Percentiles rank a stretch among this genome's conserved stretches.
These are phyloP conservation scores for Globisporangium carolinianum DNA, from an alignment of 352 stramenopile genomes.

Conservation along the genomic window DNA sequence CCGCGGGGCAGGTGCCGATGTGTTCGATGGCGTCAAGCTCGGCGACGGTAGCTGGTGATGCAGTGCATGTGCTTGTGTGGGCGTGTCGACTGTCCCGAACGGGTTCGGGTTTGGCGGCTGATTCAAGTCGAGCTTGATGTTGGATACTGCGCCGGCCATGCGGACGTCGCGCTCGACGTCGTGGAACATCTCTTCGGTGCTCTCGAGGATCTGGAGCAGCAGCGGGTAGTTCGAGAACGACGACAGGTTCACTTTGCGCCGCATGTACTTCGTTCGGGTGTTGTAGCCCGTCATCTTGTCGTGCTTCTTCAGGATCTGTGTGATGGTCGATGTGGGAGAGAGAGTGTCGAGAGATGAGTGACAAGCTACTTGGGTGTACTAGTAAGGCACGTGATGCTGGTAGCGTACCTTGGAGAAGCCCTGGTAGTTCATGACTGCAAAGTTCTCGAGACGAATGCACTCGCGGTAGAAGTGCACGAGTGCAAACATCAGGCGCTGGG, in stretches of 20 bases:
- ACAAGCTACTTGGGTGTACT: no score
- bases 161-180: slow-evolving; percentile 55
- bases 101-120: slow-evolving; percentile 10
- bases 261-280: slow-evolving; percentile 82
- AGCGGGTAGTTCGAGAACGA: slow-evolving; percentile 72
- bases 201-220: slow-evolving; percentile 69
- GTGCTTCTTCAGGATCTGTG: slow-evolving; percentile 81
- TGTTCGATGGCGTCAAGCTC: slow-evolving; percentile 38
- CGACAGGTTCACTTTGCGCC: slow-evolving; percentile 71
- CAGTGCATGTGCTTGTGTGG: slow-evolving; percentile 21
- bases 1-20: slow-evolving; percentile 18
- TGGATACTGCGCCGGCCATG: slow-evolving; percentile 42
- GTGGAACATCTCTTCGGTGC: slow-evolving; percentile 75
- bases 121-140: slow-evolving; percentile 48
- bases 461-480: slow-evolving; percentile 82
- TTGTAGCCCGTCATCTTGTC: slow-evolving; percentile 85
- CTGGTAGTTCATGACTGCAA: slow-evolving; percentile 82
- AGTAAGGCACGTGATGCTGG: neutral
- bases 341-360: neutral
- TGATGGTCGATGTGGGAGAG: no score
- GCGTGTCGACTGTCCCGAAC: slow-evolving; percentile 18
- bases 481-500: slow-evolving; percentile 73
- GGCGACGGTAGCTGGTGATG: slow-evolving; percentile 30
- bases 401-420: slow-evolving; percentile 73
- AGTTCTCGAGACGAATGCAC: slow-evolving; percentile 77